A percentile compares a stretch with the other conserved stretches of the same genome.
Conservation (phyloP, 371 early-diverging fungal species). For the Rhizopus microsporus region DNA sequence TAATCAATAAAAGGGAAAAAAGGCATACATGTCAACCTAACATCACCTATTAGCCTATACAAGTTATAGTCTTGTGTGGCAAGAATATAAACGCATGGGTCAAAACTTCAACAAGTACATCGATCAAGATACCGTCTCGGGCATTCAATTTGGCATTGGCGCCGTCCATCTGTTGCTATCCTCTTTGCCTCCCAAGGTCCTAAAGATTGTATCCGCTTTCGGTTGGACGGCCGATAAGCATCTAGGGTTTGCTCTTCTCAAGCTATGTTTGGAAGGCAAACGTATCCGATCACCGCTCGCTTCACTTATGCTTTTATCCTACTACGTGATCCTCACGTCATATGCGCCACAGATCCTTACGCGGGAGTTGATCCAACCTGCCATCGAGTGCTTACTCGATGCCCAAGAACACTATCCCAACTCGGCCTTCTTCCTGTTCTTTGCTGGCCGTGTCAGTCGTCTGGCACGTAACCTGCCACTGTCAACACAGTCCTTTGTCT, state of each 20-base stretch:
- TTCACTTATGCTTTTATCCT: conserved; percentile 50
- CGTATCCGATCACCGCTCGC: conserved; percentile 61
- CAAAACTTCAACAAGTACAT: conserved; percentile 41
- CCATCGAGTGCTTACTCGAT: conserved; percentile 59
- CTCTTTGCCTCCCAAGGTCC: conserved; percentile 58
- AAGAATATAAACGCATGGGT: conserved; percentile 52
- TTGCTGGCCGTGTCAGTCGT: conserved; percentile 63
- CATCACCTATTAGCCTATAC: conserved; percentile 34
- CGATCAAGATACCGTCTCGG: conserved; percentile 48
- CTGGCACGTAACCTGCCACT: conserved; percentile 46
- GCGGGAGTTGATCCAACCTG: conserved; percentile 47
- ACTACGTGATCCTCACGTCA: conserved; percentile 39
- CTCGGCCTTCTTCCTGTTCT: conserved; percentile 64
- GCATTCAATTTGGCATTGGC: conserved; percentile 57
- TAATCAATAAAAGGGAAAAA: conserved; percentile 13
- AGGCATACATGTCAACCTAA: not conserved
- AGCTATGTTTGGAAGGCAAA: conserved; percentile 54
- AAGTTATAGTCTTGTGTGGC: conserved; percentile 53
- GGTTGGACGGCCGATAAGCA: conserved; percentile 62
- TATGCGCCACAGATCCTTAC: conserved; percentile 51
- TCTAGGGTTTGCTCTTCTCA: conserved; percentile 59
- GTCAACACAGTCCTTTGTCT: conserved; percentile 52
- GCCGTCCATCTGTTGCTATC: conserved; percentile 61
- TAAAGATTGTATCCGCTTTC: conserved; percentile 57
- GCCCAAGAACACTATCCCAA: conserved; percentile 61